Conservation (phyloP, 2,329 filamentous ascomycete species). For the Fusarium miscanthi region DNA sequence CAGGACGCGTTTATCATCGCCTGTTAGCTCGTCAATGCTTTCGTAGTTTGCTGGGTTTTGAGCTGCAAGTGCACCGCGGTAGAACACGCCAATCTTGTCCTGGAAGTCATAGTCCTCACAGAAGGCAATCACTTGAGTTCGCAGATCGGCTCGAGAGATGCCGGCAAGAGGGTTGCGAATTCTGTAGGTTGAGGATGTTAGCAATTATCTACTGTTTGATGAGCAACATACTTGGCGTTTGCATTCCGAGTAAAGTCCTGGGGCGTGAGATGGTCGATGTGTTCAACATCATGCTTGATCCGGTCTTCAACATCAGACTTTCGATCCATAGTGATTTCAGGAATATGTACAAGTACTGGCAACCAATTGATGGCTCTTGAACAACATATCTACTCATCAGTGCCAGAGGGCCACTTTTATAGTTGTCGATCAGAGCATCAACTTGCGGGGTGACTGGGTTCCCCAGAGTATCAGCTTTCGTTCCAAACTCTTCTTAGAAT, state of each 20-base stretch:
- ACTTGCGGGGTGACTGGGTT: slow-evolving; percentile 11
- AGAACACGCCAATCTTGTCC: slow-evolving; percentile 44
- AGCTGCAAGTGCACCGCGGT: slow-evolving; percentile 45
- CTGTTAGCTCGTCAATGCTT: slow-evolving; percentile 38
- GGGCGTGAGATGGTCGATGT: slow-evolving; percentile 25
- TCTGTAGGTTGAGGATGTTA: slow-evolving; percentile 6
- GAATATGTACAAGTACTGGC: not conserved
- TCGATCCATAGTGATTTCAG: not conserved
- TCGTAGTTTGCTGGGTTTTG: slow-evolving; percentile 40
- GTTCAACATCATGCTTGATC: slow-evolving; percentile 29
- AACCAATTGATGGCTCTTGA: not conserved
- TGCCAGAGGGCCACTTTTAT: slow-evolving; percentile 9
- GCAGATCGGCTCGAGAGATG: slow-evolving; percentile 38
- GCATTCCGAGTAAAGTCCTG: slow-evolving; percentile 47
- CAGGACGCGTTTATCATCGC: slow-evolving; percentile 41
- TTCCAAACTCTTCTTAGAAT: slow-evolving; percentile 5
- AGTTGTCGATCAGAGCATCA: not conserved
- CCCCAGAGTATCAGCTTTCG: not conserved
- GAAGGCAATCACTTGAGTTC: slow-evolving; percentile 39
- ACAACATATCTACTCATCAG: not conserved
- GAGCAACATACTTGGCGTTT: slow-evolving; percentile 45
- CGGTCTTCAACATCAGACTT: slow-evolving; percentile 37
- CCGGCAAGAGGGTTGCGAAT: slow-evolving; percentile 45
- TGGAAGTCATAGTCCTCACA: slow-evolving; percentile 44
- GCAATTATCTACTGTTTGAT: not conserved